A percentile compares a stretch with the other conserved stretches of the same genome.
Conservation (phyloP, 331 rosid genomes). For the Acacia concinna region DNA sequence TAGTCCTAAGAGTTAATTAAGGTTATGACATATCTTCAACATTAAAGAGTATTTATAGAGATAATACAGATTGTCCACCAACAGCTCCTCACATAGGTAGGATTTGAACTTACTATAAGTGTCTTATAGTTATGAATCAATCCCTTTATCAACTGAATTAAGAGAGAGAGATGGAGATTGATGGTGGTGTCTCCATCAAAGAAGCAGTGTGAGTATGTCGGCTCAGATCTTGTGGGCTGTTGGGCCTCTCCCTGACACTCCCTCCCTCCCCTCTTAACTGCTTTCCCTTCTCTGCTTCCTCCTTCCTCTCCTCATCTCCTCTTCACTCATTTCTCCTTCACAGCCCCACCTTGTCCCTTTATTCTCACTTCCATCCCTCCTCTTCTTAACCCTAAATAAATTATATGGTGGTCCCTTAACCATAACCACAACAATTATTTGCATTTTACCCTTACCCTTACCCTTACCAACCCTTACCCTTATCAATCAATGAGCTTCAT, state of each 20-base stretch:
- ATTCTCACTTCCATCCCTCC: not conserved
- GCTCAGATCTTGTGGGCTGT: constrained; percentile 39
- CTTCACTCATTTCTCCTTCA: not conserved
- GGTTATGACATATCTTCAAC: no score
- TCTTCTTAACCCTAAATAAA: not conserved
- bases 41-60: no score
- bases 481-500: not conserved
- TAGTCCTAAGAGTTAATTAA: no score
- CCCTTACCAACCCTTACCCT: no score
- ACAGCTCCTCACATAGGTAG: no score
- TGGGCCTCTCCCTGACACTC: constrained; percentile 17
- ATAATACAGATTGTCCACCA: no score
- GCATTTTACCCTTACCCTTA: not conserved
- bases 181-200: constrained; percentile 33
- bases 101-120: no score
- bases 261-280: constrained; percentile 8
- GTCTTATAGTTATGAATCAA: no score
- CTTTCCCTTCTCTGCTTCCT: not conserved
- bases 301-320: not conserved
- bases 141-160: no score
- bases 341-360: not conserved
- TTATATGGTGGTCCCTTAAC: not conserved
- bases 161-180: no score
- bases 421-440: not conserved
- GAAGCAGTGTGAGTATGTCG: constrained; percentile 26